phyloP scores from a whole-genome alignment of 2,329 filamentous ascomycete species.

The Chaetomiaceae sp. region DNA sequence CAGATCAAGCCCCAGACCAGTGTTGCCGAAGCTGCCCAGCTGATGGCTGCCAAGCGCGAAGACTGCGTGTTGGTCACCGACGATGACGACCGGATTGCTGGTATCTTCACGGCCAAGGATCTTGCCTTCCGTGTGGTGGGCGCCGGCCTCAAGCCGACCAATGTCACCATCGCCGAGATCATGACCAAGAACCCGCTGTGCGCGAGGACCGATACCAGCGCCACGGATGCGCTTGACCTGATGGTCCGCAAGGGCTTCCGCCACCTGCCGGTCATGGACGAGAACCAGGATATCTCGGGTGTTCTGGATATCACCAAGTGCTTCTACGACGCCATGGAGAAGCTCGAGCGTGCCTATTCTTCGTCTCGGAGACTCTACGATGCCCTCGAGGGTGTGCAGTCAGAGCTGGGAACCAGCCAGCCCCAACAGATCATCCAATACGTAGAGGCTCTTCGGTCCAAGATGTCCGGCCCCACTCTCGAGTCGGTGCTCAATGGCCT shows the following conservation, averaged over 20 bases:
- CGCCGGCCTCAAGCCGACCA: constrained; percentile 79
- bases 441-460: constrained; percentile 86
- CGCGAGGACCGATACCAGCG: constrained; percentile 94
- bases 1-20: constrained; percentile 96
- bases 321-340: constrained; percentile 99
- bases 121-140: constrained; percentile 95
- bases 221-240: constrained; percentile 91
- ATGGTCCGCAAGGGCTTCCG: constrained; percentile 99
- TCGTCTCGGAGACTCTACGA: constrained; percentile 98
- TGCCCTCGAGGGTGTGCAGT: constrained; percentile 94
- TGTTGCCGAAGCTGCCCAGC: constrained; percentile 90
- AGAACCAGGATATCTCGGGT: constrained; percentile 98
- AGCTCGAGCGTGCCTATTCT: constrained; percentile 93
- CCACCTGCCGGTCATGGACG: constrained; percentile 97
- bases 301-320: constrained; percentile 98
- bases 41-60: constrained; percentile 98
- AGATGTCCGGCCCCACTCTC: constrained; percentile 97
- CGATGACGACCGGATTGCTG: constrained; percentile 94
- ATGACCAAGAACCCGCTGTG: constrained; percentile 99
- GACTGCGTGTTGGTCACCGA: constrained; percentile 97
- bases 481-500: constrained; percentile 90
- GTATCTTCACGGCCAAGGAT: constrained; percentile 99
- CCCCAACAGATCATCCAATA: constrained; percentile 99
- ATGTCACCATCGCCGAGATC: constrained; percentile 92
- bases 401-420: constrained; percentile 90